Base-by-base conservation (phyloP, 208 protist species). In the Crithidia sp. region DNA sequence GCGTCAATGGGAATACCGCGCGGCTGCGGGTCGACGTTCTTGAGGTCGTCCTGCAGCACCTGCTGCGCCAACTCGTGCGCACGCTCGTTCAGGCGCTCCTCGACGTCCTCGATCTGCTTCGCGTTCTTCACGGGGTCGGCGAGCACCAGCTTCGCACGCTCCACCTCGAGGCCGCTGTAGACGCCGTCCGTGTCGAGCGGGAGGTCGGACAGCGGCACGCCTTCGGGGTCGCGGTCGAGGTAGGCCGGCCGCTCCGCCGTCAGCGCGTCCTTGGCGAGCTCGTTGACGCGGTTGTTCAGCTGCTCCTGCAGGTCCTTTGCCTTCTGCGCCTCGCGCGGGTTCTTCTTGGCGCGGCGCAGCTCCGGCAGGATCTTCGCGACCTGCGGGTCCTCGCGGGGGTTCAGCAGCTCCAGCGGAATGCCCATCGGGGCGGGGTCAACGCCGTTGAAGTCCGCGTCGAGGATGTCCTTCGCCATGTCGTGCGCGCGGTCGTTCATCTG, bases 131-230 rank as follows among this genome's bases (percentile, higher is more conserved):
- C 72, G 4, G 82, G 82, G 65, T 90, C 86, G 55, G 74, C 47
- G 54, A 92, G 79, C 82, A 86, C 86, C 63, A 89, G 79, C 64
- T 89, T 88, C 52, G 77, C 85, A 17, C 89, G 89, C 73, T 88
- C 85, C 36, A 81, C 70, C 79, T 94, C 89, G 28, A 94, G 71
- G 6, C 74, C 84, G 62, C 64, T 78, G 75, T 88, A 94, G 56
- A 84, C 77, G 45, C 71, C 74, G 67, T 94, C 89, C 16, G 72
- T 79, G 71, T 90, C 86, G 12, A 94, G 79, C 8, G 89, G 85
- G 37, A 94, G 73, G 53, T 87, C 67, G 2, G 68, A 66, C 12
- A 90, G 81, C 43, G 81, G 77, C 37, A 94, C 89, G 17, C 89
- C 86, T 55, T 85, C 78, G 7, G 85, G 82, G 40, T 82, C 66